Conservation (phyloP, 331 rosid genomes). For the Cydonia oblonga region DNA sequence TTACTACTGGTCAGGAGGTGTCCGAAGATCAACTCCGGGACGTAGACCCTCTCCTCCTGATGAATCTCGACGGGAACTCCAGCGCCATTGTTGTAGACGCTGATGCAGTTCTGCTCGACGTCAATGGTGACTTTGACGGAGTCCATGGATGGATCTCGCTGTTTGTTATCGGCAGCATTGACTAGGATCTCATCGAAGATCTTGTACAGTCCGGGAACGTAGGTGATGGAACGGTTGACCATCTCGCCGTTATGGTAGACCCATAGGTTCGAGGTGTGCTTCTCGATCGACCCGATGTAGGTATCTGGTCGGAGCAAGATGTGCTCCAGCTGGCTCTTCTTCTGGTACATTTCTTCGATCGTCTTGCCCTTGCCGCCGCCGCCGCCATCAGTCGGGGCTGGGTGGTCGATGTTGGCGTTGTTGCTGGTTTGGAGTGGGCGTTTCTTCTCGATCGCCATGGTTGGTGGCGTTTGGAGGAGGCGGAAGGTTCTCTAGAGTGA, state of each 20-base stretch:
- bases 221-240: slow-evolving; percentile 50
- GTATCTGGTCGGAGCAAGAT: slow-evolving; percentile 88
- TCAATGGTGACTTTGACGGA: slow-evolving; percentile 52
- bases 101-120: slow-evolving; percentile 35
- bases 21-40: slow-evolving; percentile 81
- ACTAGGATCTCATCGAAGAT: slow-evolving; percentile 89
- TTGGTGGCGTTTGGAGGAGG: background rate
- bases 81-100: slow-evolving; percentile 59
- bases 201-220: slow-evolving; percentile 84
- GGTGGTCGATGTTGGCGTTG: slow-evolving; percentile 33
- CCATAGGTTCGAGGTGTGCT: slow-evolving; percentile 73
- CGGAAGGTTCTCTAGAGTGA: background rate
- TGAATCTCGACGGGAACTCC: slow-evolving; percentile 86
- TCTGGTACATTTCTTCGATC: slow-evolving; percentile 80
- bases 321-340: slow-evolving; percentile 83
- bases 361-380: slow-evolving; percentile 28
- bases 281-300: slow-evolving; percentile 77
- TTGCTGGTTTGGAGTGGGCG: slow-evolving; percentile 59
- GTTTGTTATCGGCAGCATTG: slow-evolving; percentile 86
- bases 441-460: slow-evolving; percentile 45
- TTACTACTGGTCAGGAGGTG: slow-evolving; percentile 81
- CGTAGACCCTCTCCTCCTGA: slow-evolving; percentile 80
- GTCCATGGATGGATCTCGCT: slow-evolving; percentile 70
- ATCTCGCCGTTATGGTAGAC: slow-evolving; percentile 55
- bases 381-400: slow-evolving; percentile 4